phyloP scores from a whole-genome alignment of 768 basidiomycete species.

The Russula foetens region DNA sequence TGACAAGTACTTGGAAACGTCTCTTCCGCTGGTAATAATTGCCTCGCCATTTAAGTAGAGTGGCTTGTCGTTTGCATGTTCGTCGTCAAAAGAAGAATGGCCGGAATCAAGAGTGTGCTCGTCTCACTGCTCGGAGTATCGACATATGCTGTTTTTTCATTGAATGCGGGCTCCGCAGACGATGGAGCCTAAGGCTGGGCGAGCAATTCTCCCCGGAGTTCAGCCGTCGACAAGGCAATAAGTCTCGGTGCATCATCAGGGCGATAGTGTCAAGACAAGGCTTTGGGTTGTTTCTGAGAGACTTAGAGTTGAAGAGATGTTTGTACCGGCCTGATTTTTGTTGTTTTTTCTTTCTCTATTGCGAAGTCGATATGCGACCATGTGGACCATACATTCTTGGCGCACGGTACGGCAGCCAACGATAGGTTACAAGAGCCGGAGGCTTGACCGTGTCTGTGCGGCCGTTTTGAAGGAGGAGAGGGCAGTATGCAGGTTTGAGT shows the following conservation, averaged over 20 bases:
- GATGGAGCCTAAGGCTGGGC: neutral
- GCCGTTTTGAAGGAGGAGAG: no score
- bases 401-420: neutral
- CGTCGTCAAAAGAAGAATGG: neutral
- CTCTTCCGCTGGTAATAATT: constrained; percentile 31
- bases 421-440: neutral
- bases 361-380: neutral
- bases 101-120: neutral
- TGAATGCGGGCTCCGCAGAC: neutral
- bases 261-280: neutral
- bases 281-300: neutral
- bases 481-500: no score
- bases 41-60: constrained; percentile 19
- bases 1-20: constrained; percentile 49
- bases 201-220: neutral
- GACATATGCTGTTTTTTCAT: neutral
- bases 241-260: no score
- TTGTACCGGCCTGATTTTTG: neutral
- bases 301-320: neutral
- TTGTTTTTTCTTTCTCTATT: neutral
- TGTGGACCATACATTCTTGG: neutral
- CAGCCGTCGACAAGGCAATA: neutral
- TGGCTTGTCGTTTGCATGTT: neutral
- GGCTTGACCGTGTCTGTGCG: neutral
- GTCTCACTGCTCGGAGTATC: neutral